phyloP scores from a whole-genome alignment of 176 grass and related monocot genomes.

The Bromus sterilis region DNA sequence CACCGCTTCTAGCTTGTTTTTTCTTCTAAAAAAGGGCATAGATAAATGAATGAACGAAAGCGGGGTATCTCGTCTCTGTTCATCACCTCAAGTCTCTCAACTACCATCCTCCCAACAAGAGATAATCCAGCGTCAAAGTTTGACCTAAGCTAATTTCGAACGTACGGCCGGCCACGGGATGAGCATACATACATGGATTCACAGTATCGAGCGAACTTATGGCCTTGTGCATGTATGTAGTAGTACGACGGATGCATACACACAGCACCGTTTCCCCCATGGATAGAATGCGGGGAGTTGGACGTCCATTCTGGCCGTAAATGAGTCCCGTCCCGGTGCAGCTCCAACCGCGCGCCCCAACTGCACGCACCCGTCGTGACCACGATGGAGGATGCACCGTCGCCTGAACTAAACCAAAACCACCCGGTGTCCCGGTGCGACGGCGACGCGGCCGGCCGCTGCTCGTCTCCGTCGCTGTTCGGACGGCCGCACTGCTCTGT shows the following conservation, averaged over 20 bases:
- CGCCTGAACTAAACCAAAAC: background rate
- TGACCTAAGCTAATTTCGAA: background rate
- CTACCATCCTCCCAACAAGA: constrained; percentile 32
- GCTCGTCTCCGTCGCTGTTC: too few species aligned
- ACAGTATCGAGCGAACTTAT: too few species aligned
- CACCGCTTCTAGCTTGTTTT: too few species aligned
- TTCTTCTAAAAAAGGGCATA: too few species aligned
- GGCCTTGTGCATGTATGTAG: too few species aligned
- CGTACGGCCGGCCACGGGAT: background rate
- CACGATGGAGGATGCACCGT: background rate
- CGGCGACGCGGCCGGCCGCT: too few species aligned
- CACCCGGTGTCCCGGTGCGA: background rate
- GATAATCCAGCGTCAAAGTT: background rate
- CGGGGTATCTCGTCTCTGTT: background rate
- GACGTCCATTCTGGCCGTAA: constrained; percentile 8
- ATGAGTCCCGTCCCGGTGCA: background rate
- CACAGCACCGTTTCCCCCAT: too few species aligned
- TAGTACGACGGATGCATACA: background rate
- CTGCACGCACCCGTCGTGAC: background rate
- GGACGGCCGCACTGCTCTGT: too few species aligned
- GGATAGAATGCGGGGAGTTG: too few species aligned
- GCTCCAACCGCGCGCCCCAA: constrained; percentile 10
- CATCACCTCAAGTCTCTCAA: background rate
- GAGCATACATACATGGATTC: background rate
- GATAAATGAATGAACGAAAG: too few species aligned